Evolutionary conservation across 129 eudicot genomes (phyloP).

Genomic region (Heracleum sosnowskyi): DNA sequence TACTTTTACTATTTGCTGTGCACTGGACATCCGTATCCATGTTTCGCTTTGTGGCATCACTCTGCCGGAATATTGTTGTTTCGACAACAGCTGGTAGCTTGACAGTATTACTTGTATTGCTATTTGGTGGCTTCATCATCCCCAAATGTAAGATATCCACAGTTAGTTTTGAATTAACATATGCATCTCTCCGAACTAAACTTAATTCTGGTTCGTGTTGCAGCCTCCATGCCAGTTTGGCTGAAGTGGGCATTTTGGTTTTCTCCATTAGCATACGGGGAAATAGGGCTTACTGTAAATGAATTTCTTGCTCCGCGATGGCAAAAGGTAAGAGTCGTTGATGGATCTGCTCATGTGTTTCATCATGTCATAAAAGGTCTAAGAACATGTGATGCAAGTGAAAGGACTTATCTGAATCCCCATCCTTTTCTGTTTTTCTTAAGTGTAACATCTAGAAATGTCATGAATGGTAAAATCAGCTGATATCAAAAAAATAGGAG

Average conservation of each 20-base stretch:
- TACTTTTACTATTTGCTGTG: constrained; percentile 33
- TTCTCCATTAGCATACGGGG: constrained; percentile 49
- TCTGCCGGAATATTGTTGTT: constrained; percentile 37
- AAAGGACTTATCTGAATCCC: too few species aligned
- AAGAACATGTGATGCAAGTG: too few species aligned
- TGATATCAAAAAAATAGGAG: background rate
- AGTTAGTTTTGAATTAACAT: background rate
- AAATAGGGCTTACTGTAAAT: constrained; percentile 52
- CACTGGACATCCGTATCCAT: constrained; percentile 53
- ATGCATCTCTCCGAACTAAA: background rate
- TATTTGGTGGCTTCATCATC: constrained; percentile 60
- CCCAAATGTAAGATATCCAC: constrained; percentile 29
- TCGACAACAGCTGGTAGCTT: constrained; percentile 42
- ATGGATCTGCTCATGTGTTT: background rate
- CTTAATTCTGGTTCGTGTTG: background rate
- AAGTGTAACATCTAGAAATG: background rate
- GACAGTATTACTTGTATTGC: constrained; percentile 26
- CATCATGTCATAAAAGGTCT: too few species aligned
- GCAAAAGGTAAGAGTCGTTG: constrained; percentile 33
- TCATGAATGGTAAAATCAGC: too few species aligned
- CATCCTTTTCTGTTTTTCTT: background rate
- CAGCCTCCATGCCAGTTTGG: constrained; percentile 59
- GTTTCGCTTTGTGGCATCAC: constrained; percentile 63
- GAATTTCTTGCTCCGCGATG: constrained; percentile 61
- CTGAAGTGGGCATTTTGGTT: constrained; percentile 57